These are phyloP conservation scores for Ophiostoma sp. DNA, from an alignment of 2,329 filamentous ascomycete species.

Conservation along the genomic window DNA sequence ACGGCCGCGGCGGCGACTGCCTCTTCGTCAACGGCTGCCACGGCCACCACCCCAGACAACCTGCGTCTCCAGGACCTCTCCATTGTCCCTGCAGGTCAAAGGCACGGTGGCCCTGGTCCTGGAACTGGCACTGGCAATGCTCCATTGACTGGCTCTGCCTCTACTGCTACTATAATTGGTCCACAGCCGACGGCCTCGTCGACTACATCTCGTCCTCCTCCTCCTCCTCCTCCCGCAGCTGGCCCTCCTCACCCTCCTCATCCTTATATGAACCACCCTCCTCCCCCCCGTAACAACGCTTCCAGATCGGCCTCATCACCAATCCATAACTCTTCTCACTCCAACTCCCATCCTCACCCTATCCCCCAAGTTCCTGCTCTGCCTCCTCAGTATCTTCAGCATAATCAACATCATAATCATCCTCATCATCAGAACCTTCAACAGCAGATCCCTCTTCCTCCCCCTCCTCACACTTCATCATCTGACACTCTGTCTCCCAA, in stretches of 20 bases:
- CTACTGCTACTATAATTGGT: conserved; percentile 7
- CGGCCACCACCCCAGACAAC: conserved; percentile 6
- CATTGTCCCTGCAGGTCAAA: not conserved
- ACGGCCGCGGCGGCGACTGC: conserved; percentile 2
- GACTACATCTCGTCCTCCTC: conserved; percentile 19
- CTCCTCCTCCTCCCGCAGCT: conserved; percentile 20
- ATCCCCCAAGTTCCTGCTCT: not conserved
- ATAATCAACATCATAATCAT: not conserved
- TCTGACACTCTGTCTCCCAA: conserved; percentile 9
- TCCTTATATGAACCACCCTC: conserved; percentile 12
- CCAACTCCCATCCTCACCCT: not conserved
- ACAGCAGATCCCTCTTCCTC: conserved; percentile 12
- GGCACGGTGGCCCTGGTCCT: not conserved
- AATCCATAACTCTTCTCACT: conserved; percentile 3
- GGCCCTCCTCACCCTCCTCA: conserved; percentile 15
- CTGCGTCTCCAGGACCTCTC: conserved; percentile 14
- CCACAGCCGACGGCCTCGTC: conserved; percentile 1
- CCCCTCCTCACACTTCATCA: not conserved
- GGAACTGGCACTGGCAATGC: not conserved
- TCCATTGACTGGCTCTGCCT: conserved; percentile 6
- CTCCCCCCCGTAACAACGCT: not conserved
- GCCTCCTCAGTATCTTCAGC: not conserved
- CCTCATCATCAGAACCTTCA: not conserved
- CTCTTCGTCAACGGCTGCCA: conserved; percentile 12
- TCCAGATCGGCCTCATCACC: conserved; percentile 7